Evolutionary conservation across 225 moss, liverwort and hornwort genomes (phyloP).

Genomic region (Pseudoscleropodium purum): DNA sequence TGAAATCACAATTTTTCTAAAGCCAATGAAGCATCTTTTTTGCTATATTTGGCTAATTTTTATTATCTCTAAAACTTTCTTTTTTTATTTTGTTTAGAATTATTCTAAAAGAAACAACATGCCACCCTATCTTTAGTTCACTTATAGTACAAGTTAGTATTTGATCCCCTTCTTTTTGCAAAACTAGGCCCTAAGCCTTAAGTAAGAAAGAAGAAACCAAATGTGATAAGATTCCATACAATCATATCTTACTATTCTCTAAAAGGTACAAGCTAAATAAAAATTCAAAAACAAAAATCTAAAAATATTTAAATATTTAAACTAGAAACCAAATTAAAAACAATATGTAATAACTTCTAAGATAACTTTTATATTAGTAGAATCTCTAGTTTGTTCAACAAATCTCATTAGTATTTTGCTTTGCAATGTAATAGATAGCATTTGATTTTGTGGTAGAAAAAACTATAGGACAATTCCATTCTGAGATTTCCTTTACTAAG

Average conservation of each 20-base stretch:
- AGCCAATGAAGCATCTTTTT: no score
- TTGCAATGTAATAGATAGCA: neutral
- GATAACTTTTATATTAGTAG: neutral
- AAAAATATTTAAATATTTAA: no score
- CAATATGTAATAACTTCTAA: neutral
- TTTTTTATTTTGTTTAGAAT: neutral
- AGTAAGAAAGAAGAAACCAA: neutral
- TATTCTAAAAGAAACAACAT: neutral
- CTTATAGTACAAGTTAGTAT: neutral
- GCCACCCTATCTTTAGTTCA: neutral
- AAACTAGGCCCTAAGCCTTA: neutral
- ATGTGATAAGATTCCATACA: neutral
- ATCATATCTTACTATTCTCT: neutral
- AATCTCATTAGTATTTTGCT: neutral
- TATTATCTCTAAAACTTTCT: neutral
- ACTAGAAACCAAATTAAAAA: neutral
- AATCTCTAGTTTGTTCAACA: neutral
- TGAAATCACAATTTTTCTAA: neutral
- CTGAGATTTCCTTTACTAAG: neutral
- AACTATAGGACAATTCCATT: neutral
- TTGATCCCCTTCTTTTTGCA: neutral
- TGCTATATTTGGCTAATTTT: neutral
- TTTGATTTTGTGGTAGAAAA: neutral
- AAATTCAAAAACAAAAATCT: neutral
- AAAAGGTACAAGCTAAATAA: neutral